phyloP scores from a whole-genome alignment of 2,329 filamentous ascomycete genomes.

The Aspergillus pseudonomiae region DNA sequence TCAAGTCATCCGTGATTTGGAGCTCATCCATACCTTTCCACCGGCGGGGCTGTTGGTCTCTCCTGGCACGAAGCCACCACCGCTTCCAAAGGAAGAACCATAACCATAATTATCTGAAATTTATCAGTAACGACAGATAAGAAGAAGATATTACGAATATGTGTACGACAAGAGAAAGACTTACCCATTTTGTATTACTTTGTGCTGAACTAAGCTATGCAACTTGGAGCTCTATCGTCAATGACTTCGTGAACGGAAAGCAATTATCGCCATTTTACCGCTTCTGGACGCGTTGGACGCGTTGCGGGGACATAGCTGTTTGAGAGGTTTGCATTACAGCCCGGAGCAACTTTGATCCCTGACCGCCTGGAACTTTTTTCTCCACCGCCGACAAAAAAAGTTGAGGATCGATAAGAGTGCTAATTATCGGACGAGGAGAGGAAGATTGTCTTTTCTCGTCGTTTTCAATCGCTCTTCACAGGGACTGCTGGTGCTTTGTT shows the following conservation, averaged over 20 bases:
- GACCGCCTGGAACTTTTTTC: conserved; percentile 34
- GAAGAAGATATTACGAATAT: no score
- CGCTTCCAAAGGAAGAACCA: conserved; percentile 57
- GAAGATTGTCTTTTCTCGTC: background rate
- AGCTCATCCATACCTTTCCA: conserved; percentile 38
- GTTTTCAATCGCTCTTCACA: background rate
- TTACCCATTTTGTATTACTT: conserved; percentile 1
- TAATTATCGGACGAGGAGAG: background rate
- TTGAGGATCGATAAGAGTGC: conserved; percentile 4
- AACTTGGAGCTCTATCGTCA: background rate
- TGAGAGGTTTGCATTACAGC: conserved; percentile 18
- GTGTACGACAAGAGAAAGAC: background rate
- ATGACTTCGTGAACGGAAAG: background rate
- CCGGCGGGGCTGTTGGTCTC: conserved; percentile 53
- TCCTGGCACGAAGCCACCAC: conserved; percentile 63
- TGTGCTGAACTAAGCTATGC: background rate
- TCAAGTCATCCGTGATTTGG: no score
- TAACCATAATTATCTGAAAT: conserved; percentile 47
- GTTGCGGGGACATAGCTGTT: conserved; percentile 33
- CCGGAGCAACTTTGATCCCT: conserved; percentile 23
- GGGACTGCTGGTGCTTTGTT: background rate
- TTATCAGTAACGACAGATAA: background rate
- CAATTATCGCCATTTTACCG: conserved; percentile 37
- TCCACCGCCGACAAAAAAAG: conserved; percentile 21
- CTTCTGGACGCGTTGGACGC: conserved; percentile 45